These are phyloP conservation scores for Setomelanomma holmii DNA, from an alignment of 2,329 filamentous ascomycete species.

Conservation along the genomic window DNA sequence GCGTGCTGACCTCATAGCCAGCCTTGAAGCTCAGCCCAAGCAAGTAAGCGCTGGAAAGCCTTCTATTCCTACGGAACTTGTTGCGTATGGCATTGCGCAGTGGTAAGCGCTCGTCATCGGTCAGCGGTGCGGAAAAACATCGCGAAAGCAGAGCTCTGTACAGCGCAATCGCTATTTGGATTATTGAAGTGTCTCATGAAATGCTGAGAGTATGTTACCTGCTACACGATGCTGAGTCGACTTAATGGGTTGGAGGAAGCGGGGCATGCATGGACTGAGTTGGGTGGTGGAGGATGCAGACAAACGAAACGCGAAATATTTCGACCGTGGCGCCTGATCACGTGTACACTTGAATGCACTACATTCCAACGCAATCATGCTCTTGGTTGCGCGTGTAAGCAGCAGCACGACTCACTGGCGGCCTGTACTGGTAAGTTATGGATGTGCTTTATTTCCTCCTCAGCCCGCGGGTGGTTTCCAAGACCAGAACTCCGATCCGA, in stretches of 20 bases:
- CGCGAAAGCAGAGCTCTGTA: slow-evolving; percentile 73
- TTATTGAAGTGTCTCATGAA: slow-evolving; percentile 3
- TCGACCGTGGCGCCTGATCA: slow-evolving; percentile 27
- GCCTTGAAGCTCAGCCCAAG: slow-evolving; percentile 68
- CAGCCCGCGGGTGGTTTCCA: not conserved
- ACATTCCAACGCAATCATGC: too few relatives aligned
- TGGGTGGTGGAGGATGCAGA: not conserved
- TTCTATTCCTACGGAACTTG: slow-evolving; percentile 67
- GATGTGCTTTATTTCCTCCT: not conserved
- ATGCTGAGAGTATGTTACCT: slow-evolving; percentile 46
- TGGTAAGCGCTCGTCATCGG: slow-evolving; percentile 58
- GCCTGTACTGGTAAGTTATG: not conserved
- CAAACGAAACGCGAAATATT: slow-evolving; percentile 15
- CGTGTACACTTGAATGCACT: slow-evolving; percentile 14
- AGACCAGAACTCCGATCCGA: slow-evolving; percentile 37
- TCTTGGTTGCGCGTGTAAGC: too few relatives aligned
- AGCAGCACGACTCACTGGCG: too few relatives aligned
- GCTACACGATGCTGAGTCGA: slow-evolving; percentile 61
- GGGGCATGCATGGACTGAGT: slow-evolving; percentile 52
- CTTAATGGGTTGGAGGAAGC: slow-evolving; percentile 53
- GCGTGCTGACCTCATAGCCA: slow-evolving; percentile 67
- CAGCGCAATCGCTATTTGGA: slow-evolving; percentile 67
- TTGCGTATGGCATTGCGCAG: slow-evolving; percentile 66
- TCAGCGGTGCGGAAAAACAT: slow-evolving; percentile 61
- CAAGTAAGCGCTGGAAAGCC: slow-evolving; percentile 65